Percentiles rank a stretch among this genome's conserved stretches.
These are phyloP conservation scores for Wickerhamomyces sp. DNA, from an alignment of 1,139 yeast genomes.

Conservation along the genomic window DNA sequence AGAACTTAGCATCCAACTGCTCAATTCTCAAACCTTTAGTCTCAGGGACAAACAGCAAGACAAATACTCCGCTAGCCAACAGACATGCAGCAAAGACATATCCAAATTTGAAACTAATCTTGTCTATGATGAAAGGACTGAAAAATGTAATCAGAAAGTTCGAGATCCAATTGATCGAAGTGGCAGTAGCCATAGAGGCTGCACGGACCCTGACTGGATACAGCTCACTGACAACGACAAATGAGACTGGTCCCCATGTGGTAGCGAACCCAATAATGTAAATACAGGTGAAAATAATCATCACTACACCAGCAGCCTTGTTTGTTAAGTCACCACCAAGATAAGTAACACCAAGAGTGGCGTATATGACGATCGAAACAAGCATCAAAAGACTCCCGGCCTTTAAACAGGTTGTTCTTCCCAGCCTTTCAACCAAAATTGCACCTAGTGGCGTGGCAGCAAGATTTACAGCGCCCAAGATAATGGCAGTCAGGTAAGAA, in stretches of 20 bases:
- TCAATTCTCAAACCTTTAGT: slow-evolving; percentile 67
- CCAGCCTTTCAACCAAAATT: slow-evolving; percentile 60
- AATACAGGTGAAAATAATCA: slow-evolving; percentile 72
- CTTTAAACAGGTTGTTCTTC: slow-evolving; percentile 60
- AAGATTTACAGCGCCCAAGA: slow-evolving; percentile 72
- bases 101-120: slow-evolving; percentile 55
- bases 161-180: slow-evolving; percentile 70
- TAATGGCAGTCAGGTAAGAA: slow-evolving; percentile 48
- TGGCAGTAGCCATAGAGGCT: slow-evolving; percentile 71
- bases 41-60: slow-evolving; percentile 59
- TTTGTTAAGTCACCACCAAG: slow-evolving; percentile 17
- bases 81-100: slow-evolving; percentile 68
- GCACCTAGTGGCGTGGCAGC: slow-evolving; percentile 69
- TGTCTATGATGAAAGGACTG: slow-evolving; percentile 58
- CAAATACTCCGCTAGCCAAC: slow-evolving; percentile 50
- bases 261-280: slow-evolving; percentile 75
- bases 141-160: slow-evolving; percentile 70
- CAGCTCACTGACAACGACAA: slow-evolving; percentile 68
- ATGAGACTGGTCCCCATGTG: slow-evolving; percentile 84
- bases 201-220: slow-evolving; percentile 74
- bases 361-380: slow-evolving; percentile 54
- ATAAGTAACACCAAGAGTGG: slow-evolving; percentile 53
- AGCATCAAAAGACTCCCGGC: slow-evolving; percentile 60
- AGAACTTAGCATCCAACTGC: slow-evolving; percentile 44
- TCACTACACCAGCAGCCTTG: slow-evolving; percentile 53